Base-by-base conservation (phyloP, 768 basidiomycete genomes). In the Hemileccinum impolitum region DNA sequence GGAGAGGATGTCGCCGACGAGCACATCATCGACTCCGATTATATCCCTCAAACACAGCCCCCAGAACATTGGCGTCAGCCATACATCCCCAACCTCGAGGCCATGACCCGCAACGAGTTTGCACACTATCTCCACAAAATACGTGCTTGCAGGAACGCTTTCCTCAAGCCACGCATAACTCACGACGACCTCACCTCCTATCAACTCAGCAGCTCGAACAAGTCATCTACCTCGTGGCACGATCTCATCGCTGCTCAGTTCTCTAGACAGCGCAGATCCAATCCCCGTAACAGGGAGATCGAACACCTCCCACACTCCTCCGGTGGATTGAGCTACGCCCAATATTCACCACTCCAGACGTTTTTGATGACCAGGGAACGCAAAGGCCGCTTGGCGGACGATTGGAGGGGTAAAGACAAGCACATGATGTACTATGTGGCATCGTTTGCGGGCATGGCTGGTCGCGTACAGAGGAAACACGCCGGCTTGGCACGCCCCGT, bases 231-330 rank as follows among this genome's bases (percentile, higher is more conserved):
- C 30, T 21, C 63, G 4, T 67, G 62, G 67, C 57, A 67, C 34
- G 67, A 69, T 23, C 18, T 49, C 7, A 19, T 58, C 25, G 65
- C 61, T 9, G 28, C 49, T 4, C 39, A 50, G 43, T 17, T 62
- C 45, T 48, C 62, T 36, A 46, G 65, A 59, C 50, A 23, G n/a
- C 50, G 64, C 14, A 56, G 66, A 3, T 52, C 55, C 26, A 48
- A 64, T 39, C 50, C 65, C 7, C 52, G 56, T 18, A 63, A 49
- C 32, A 68, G 54, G 45, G 55, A 58, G 35, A 82, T 91, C 53
- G 80, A 82, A 51, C 82, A 78, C 37, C 73, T 78, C 47, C 87
- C 87, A 0, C 90, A 91, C 55, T 74, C 69, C 23, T 73, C 67
- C 32, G 87, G 75, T 34, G 90, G 79, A 3, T 72, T 90, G 36